Base-by-base conservation (phyloP, 2,329 filamentous ascomycete genomes). In the Nothopassalora personata region DNA sequence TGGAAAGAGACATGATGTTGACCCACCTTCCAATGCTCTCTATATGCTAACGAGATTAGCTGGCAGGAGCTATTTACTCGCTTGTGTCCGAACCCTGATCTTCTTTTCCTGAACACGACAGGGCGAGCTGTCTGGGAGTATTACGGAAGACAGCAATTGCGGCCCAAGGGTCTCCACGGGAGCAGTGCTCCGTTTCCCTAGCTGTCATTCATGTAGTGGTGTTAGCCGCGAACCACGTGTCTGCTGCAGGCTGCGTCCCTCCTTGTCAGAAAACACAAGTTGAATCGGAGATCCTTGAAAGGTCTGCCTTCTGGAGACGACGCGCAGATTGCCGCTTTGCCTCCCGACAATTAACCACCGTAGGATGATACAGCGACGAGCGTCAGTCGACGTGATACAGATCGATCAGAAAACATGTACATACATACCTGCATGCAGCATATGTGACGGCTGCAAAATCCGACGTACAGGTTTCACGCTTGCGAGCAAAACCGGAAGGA, bases 221-320 rank as follows among this genome's bases (percentile, higher is more conserved):
- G 39, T 8, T 18, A 43, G 39, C 39, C 39, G 39, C 39, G 15
- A 8, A 19, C 39, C 39, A 43, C 39, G 39, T 43, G 39, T 43
- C 39, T 43, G 13, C 39, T 43, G 39, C 39, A 43, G 4, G 18
- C 39, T 18, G 39, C 39, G 18, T 43, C 36, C 15, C 6, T 33
- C 31, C 31, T 33, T 33, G 31, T 33, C 31, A 33, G 31, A 33
- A 33, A 33, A 33, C 46, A 49, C 46, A 30, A 49, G 46, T 49
- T 52, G 28, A 15, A 63, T 63, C 58, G 58, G 58, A 60, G 56
- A 63, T 57, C 23, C 47, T 36, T 39, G 27, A 50, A 57, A 58
- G 54, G 43, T 54, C 53, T 61, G 50, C 49, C 53, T 53, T 30
- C 28, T 13, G 19, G 2, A 49, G n/a, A 49, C 19, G 19, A 30